Base-by-base conservation (phyloP, 2,329 filamentous ascomycete genomes). In the Stagonosporopsis rhizophila region DNA sequence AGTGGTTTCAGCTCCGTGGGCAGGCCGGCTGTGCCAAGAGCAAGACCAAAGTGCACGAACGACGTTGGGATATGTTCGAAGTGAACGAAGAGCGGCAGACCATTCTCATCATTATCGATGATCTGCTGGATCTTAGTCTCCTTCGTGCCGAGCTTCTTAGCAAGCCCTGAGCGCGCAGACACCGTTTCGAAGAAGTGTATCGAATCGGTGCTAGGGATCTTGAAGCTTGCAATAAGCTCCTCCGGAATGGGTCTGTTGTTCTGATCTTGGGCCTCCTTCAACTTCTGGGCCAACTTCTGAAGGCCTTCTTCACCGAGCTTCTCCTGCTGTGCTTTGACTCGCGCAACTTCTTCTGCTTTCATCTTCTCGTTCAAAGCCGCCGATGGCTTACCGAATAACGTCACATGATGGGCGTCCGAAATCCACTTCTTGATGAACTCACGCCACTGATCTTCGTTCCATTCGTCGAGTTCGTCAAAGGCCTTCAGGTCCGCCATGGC, bases 31-130 rank as follows among this genome's bases (percentile, higher is more conserved):
- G 92, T 96, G 48, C 91, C 91, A 45, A 98, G 81, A 52, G 95
- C 86, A 20, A 98, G 77, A 44, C 87, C 89, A 55, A 98, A 84
- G 66, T 94, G 89, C 6, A 96, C 92, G 74, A 99, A 99, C 71
- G 92, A 96, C 56, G 91, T 96, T 2, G 89, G 89, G 14, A 98
- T 92, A 69, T 96, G 89, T 77, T 99, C 95, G 64, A 96, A 99
- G 76, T 99, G 94, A n/a, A 99, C 83, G 76, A 97, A 99, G 2
- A 98, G 80, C 0, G 92, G 89, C n/a, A 88, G 73, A 15, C 82
- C 80, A 6, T 81, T 75, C 34, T 84, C 82, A 37, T 91, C 86
- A 14, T 82, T 80, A 71, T 98, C 91, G 44, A 99, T 86, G 44
- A 88, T 77, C 58, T 86, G 82, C 75, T 99, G 95, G 4, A 91